These are phyloP conservation scores for Lactifluus subvellereus DNA, from an alignment of 768 basidiomycete species.

Conservation along the genomic window DNA sequence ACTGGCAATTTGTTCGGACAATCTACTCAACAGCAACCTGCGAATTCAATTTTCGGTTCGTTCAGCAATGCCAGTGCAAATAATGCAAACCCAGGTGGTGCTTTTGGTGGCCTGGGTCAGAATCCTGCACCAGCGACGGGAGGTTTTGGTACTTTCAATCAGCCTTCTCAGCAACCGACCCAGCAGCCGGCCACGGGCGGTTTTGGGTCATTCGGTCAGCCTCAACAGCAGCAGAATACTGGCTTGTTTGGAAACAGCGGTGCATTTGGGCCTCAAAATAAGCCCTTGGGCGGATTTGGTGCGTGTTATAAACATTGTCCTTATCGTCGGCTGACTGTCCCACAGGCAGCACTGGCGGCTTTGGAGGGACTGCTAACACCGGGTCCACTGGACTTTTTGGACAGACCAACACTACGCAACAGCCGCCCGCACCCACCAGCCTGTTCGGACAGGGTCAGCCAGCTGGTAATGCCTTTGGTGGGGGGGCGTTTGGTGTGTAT, in stretches of 20 bases:
- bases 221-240: slow-evolving; percentile 23
- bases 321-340: slow-evolving; percentile 1
- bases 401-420: slow-evolving; percentile 28
- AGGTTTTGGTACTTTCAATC: slow-evolving; percentile 28
- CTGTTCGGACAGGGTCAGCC: slow-evolving; percentile 30
- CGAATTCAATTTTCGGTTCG: slow-evolving; percentile 28
- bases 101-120: slow-evolving; percentile 30
- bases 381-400: slow-evolving; percentile 28
- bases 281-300: slow-evolving; percentile 28
- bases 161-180: slow-evolving; percentile 20
- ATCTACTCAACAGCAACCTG: slow-evolving; percentile 29
- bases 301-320: neutral
- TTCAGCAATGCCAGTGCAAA: slow-evolving; percentile 29
- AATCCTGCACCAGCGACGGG: slow-evolving; percentile 24
- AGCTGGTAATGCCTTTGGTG: slow-evolving; percentile 23
- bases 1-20: slow-evolving; percentile 31
- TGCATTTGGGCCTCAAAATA: slow-evolving; percentile 33
- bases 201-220: slow-evolving; percentile 35
- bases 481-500: slow-evolving; percentile 28
- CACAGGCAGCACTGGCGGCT: slow-evolving; percentile 15
- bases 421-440: slow-evolving; percentile 29
- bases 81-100: slow-evolving; percentile 22
- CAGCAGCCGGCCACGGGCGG: slow-evolving; percentile 29
- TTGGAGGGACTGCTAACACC: slow-evolving; percentile 18
- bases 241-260: slow-evolving; percentile 30